Evolutionary conservation across 2,329 filamentous ascomycete species (phyloP), one percentile per base, ranked within the genome.

Genomic region (Cladosporium cucumerinum): DNA sequence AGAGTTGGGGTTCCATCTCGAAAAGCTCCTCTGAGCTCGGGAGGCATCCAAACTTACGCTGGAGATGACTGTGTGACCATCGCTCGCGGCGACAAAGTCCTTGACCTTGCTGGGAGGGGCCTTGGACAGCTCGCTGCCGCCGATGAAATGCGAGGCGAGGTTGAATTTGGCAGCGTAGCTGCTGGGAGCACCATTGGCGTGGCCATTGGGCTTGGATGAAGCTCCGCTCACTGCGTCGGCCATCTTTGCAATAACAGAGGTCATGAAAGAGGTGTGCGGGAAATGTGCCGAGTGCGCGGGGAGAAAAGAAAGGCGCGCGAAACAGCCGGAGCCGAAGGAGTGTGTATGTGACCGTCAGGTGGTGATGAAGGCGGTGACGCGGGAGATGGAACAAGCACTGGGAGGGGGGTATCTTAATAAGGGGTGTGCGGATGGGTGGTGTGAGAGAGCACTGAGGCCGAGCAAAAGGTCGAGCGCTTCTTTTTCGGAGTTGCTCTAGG

Each of bases 31-130:
- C n/a, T 12, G 46, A 61, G 58, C 58, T 51, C 46, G 34, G 28
- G 18, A 18, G 8, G 18, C 46, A 54, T 61, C 48, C 11, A n/a
- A 54, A 79, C 92, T 84, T 80, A 98, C 95, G 78, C 93, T 98
- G 75, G 92, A 97, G 77, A 99, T 99, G 78, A 98, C 94, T 23
- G 95, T 98, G 85, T 99, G 95, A 67, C 95, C 95, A 75, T 93
- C 91, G 79, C 96, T 85, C 66, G 86, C 84, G 61, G 91, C 87
- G 57, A 99, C 94, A 81, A 98, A 99, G 80, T 99, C 94, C 85
- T 97, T 98, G 68, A 99, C 92, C 75, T 89, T 90, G 78, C 93
- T 90, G 43, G 93, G 86, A 52, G 90, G 81, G 59, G 95, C 95
- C 76, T 90, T 90, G 69, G 87, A 88, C 69, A 99, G 81, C 76